Percentiles rank a stretch among this genome's conserved stretches.
These are phyloP conservation scores for Hemisphaericaspora lyxosophila DNA, from an alignment of 1,139 yeast genomes.

Conservation along the genomic window DNA sequence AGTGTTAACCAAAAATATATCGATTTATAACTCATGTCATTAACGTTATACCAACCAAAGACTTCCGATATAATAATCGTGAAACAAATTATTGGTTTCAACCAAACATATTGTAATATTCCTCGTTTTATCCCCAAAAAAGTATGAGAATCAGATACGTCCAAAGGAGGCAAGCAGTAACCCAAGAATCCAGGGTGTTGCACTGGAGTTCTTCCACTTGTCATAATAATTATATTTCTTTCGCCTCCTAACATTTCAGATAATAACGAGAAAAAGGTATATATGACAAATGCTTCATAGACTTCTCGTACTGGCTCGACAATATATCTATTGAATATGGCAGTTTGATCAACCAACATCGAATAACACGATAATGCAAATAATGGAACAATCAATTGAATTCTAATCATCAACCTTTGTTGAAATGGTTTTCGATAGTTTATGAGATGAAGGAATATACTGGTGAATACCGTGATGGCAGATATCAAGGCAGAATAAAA, in stretches of 20 bases:
- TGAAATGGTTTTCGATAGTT: slow-evolving; percentile 89
- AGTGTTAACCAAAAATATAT: slow-evolving; percentile 68
- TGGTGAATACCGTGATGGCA: slow-evolving; percentile 30
- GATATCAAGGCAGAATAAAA: slow-evolving; percentile 36
- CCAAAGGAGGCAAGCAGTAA: slow-evolving; percentile 55
- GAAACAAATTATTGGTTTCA: slow-evolving; percentile 76
- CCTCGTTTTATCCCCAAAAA: slow-evolving; percentile 80
- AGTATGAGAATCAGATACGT: slow-evolving; percentile 82
- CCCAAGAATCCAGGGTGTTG: slow-evolving; percentile 65
- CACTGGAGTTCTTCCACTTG: slow-evolving; percentile 75
- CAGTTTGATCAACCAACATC: slow-evolving; percentile 46
- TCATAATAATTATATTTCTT: slow-evolving; percentile 68
- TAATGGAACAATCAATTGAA: slow-evolving; percentile 65
- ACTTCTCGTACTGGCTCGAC: slow-evolving; percentile 82
- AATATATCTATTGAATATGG: slow-evolving; percentile 39
- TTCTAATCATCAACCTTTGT: slow-evolving; percentile 82
- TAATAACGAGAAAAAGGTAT: slow-evolving; percentile 82
- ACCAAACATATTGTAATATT: slow-evolving; percentile 91
- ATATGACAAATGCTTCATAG: slow-evolving; percentile 94
- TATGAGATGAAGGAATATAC: slow-evolving; percentile 35
- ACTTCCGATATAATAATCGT: slow-evolving; percentile 53
- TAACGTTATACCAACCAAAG: slow-evolving; percentile 50
- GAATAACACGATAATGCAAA: slow-evolving; percentile 56
- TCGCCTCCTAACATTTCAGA: slow-evolving; percentile 92
- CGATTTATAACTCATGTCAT: slow-evolving; percentile 49